Evolutionary conservation across 208 protist species (phyloP).

Genomic region (Crithidia sp.): DNA sequence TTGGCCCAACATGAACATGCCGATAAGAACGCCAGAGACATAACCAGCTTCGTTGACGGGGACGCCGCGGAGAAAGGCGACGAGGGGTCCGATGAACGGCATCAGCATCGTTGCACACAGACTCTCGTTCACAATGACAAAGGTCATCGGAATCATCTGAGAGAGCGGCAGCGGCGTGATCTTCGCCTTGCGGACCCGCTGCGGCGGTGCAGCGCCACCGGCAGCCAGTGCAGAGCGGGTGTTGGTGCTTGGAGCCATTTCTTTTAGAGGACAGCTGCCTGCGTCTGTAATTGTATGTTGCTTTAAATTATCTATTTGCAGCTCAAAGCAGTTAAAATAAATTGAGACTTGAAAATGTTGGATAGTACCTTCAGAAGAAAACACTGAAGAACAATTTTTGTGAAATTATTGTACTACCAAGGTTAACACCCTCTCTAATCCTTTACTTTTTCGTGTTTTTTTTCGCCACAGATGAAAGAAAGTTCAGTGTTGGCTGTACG

Average conservation of each 20-base stretch:
- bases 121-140: conserved; percentile 72
- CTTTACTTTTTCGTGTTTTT: too few relatives aligned
- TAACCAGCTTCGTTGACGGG: conserved; percentile 60
- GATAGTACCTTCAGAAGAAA: too few relatives aligned
- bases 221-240: neutral
- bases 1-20: conserved; percentile 70
- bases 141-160: conserved; percentile 60
- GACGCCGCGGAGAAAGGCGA: conserved; percentile 42
- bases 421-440: too few relatives aligned
- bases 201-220: neutral
- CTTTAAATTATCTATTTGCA: too few relatives aligned
- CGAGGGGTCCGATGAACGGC: conserved; percentile 65
- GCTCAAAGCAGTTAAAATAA: too few relatives aligned
- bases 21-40: conserved; percentile 53
- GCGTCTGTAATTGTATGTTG: too few relatives aligned
- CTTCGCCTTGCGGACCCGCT: neutral
- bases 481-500: too few relatives aligned
- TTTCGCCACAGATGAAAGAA: too few relatives aligned
- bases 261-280: too few relatives aligned
- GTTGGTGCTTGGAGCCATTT: neutral
- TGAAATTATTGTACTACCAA: too few relatives aligned
- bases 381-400: too few relatives aligned
- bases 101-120: conserved; percentile 65
- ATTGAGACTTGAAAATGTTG: too few relatives aligned
- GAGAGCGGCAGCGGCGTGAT: conserved; percentile 55